Percentiles rank a stretch among this genome's conserved stretches.
Evolutionary conservation across 1,139 yeast species (phyloP).

Genomic region (Ogataea hybrid): DNA sequence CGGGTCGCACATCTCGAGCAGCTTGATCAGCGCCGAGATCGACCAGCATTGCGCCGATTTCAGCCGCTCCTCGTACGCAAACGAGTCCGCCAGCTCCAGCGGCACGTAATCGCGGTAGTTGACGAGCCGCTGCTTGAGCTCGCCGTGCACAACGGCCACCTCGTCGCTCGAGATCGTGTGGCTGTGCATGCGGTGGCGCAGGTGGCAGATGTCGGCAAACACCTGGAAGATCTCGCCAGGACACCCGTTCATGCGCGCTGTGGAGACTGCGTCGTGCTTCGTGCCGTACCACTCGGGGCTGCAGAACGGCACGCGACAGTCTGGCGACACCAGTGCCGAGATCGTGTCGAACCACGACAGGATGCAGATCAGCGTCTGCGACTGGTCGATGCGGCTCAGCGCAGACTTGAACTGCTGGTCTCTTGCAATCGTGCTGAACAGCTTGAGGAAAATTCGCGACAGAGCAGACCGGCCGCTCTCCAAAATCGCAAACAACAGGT

Average conservation of each 20-base stretch:
- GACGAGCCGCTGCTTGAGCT: slow-evolving; percentile 35
- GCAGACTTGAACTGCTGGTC: slow-evolving; percentile 36
- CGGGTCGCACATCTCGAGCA: slow-evolving; percentile 34
- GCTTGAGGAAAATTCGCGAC: slow-evolving; percentile 44
- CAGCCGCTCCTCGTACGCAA: slow-evolving; percentile 37
- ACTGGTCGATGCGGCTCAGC: slow-evolving; percentile 43
- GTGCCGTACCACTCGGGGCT: slow-evolving; percentile 51
- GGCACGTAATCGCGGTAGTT: slow-evolving; percentile 48
- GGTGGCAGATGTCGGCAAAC: slow-evolving; percentile 40
- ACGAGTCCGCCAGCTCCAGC: slow-evolving; percentile 25
- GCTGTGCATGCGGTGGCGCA: slow-evolving; percentile 32
- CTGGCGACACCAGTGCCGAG: slow-evolving; percentile 52
- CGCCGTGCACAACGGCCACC: slow-evolving; percentile 29
- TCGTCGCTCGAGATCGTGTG: slow-evolving; percentile 13
- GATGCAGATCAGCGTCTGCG: slow-evolving; percentile 45
- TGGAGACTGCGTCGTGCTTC: slow-evolving; percentile 39
- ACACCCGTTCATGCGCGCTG: slow-evolving; percentile 54
- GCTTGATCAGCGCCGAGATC: slow-evolving; percentile 41
- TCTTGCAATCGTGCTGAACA: slow-evolving; percentile 48
- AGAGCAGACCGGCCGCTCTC: slow-evolving; percentile 53
- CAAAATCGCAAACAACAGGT: slow-evolving; percentile 47
- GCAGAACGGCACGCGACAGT: slow-evolving; percentile 50
- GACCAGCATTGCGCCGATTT: slow-evolving; percentile 57
- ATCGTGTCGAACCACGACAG: slow-evolving; percentile 58
- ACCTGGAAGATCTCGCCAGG: slow-evolving; percentile 53